Evolutionary conservation across 148 eudicot species (phyloP).

Genomic region (Talinum fruticosum): DNA sequence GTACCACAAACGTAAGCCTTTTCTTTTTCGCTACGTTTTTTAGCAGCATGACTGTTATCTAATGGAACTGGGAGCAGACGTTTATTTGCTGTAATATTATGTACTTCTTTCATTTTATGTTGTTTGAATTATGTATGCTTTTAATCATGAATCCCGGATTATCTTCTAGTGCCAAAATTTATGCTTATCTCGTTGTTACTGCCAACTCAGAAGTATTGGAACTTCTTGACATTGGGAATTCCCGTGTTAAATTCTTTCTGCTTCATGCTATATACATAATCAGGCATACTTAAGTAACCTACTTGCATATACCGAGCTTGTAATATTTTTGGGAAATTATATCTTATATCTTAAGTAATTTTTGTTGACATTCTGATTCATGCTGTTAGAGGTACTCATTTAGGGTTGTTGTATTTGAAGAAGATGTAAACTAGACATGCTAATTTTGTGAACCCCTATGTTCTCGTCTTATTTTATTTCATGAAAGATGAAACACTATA

Average conservation of each 20-base stretch:
- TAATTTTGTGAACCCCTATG: background rate
- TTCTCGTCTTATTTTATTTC: background rate
- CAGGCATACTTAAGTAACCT: background rate
- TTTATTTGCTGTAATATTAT: background rate
- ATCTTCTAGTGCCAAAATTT: background rate
- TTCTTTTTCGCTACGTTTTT: slow-evolving; percentile 9
- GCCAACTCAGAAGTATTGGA: background rate
- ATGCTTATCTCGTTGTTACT: background rate
- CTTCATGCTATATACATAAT: background rate
- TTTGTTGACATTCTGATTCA: background rate
- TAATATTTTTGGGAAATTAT: background rate
- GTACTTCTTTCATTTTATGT: background rate
- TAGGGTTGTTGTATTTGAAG: background rate
- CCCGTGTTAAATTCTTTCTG: slow-evolving; percentile 6
- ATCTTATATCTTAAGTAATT: background rate
- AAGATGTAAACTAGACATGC: background rate
- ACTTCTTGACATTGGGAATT: background rate
- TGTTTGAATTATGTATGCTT: background rate
- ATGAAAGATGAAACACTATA: background rate
- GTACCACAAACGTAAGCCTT: slow-evolving; percentile 91
- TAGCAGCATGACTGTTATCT: background rate
- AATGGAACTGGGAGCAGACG: background rate
- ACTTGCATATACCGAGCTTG: background rate
- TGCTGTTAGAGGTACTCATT: background rate
- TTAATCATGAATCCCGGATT: background rate